Conservation (phyloP, 1,284 basidiomycete genomes). For the Quambalaria eucalypti region DNA sequence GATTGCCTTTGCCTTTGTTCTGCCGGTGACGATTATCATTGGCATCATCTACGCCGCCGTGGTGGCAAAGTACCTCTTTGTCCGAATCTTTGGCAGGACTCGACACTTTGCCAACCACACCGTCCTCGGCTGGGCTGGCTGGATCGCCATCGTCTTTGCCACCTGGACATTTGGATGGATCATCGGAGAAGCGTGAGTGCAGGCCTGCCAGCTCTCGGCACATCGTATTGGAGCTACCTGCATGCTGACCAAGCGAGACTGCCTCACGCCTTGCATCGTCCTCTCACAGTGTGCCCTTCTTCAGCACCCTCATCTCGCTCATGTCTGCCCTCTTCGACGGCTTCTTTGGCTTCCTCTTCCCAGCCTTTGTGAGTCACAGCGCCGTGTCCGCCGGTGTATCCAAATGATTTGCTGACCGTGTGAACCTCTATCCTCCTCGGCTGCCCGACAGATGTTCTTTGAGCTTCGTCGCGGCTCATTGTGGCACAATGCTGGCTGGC, state of each 20-base stretch:
- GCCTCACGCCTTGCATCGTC: too few species aligned
- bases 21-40: constrained; percentile 45
- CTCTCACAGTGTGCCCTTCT: constrained; percentile 53
- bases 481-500: constrained; percentile 23
- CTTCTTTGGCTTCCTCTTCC: constrained; percentile 49
- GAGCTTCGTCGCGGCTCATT: constrained; percentile 47
- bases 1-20: constrained; percentile 42
- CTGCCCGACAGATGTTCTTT: too few species aligned
- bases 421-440: too few species aligned
- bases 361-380: constrained; percentile 40
- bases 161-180: constrained; percentile 59
- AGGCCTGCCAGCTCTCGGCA: too few species aligned
- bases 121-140: constrained; percentile 55
- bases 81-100: not conserved
- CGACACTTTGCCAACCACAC: constrained; percentile 51
- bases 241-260: too few species aligned
- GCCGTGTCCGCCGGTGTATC: not conserved
- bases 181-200: constrained; percentile 55
- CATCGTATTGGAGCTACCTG: too few species aligned
- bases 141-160: constrained; percentile 55
- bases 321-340: constrained; percentile 47
- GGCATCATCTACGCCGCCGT: constrained; percentile 43
- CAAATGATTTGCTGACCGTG: constrained; percentile 8
- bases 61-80: constrained; percentile 42
- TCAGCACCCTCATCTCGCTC: constrained; percentile 50